Evolutionary conservation across 2,329 filamentous ascomycete species (phyloP).

Genomic region (Leptographium galeiforme): DNA sequence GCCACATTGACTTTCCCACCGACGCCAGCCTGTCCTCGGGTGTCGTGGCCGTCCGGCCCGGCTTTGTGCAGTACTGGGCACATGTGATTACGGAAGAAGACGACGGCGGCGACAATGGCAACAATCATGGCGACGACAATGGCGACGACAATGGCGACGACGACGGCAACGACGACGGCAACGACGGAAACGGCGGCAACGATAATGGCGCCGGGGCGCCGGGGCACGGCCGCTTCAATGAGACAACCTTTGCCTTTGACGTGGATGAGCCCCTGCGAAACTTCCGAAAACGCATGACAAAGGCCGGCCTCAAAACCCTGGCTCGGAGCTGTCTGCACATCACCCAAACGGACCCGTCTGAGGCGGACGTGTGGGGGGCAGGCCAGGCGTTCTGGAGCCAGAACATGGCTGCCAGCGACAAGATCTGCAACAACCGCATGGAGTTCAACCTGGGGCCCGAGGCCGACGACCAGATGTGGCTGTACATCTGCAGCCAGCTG

Average conservation of each 20-base stretch:
- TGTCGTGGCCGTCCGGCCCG: not conserved
- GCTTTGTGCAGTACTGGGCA: not conserved
- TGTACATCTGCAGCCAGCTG: not conserved
- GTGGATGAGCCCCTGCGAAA: not conserved
- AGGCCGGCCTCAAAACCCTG: not conserved
- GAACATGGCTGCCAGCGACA: not conserved
- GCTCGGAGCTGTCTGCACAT: not conserved
- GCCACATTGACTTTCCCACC: not conserved
- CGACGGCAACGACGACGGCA: too few species aligned
- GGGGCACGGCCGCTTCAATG: too few species aligned
- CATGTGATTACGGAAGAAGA: not conserved
- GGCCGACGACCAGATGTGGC: slow-evolving; percentile 2
- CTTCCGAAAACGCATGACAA: not conserved
- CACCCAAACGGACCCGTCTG: not conserved
- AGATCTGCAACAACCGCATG: not conserved
- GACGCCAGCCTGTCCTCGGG: not conserved
- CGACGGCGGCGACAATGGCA: too few species aligned
- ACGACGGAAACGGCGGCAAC: too few species aligned
- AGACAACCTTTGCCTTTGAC: not conserved
- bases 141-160: too few species aligned
- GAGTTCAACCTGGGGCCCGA: slow-evolving; percentile 1
- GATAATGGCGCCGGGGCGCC: too few species aligned
- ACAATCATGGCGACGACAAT: too few species aligned
- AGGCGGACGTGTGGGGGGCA: too few species aligned
- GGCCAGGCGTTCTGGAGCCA: not conserved